Conservation (phyloP, 78 protist species). For the Dictyostelium citrinum region DNA sequence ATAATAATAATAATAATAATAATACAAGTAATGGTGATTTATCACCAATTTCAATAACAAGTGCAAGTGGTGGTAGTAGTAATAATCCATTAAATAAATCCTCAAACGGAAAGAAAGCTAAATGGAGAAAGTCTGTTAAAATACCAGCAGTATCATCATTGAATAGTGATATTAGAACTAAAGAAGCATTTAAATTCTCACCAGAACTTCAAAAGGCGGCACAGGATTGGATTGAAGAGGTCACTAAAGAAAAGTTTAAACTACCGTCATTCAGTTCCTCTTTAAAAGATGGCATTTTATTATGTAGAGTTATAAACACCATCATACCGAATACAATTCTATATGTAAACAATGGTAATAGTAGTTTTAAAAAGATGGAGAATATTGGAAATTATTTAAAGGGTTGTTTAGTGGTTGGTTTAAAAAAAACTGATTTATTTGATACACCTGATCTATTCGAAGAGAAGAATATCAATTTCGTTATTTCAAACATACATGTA, state of each 20-base stretch:
- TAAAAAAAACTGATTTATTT: conserved; percentile 44
- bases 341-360: conserved; percentile 48
- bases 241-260: conserved; percentile 19
- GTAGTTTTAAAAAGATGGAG: conserved; percentile 78
- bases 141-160: conserved; percentile 58
- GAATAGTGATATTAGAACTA: conserved; percentile 55
- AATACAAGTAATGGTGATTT: not conserved
- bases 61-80: not conserved
- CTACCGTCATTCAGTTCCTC: conserved; percentile 20
- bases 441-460: conserved; percentile 74
- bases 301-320: conserved; percentile 34
- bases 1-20: not conserved
- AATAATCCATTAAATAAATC: not conserved
- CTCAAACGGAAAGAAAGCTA: conserved; percentile 3
- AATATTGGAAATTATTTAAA: conserved; percentile 65
- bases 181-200: conserved; percentile 81
- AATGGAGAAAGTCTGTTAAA: conserved; percentile 66
- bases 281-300: conserved; percentile 70
- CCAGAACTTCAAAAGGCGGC: conserved; percentile 78
- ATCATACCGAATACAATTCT: conserved; percentile 37
- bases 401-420: conserved; percentile 52
- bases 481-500: conserved; percentile 60
- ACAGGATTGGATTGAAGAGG: conserved; percentile 57
- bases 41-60: not conserved
- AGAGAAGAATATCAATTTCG: conserved; percentile 79